Base-by-base conservation (phyloP, 208 protist genomes). In the Leishmania turanica region DNA sequence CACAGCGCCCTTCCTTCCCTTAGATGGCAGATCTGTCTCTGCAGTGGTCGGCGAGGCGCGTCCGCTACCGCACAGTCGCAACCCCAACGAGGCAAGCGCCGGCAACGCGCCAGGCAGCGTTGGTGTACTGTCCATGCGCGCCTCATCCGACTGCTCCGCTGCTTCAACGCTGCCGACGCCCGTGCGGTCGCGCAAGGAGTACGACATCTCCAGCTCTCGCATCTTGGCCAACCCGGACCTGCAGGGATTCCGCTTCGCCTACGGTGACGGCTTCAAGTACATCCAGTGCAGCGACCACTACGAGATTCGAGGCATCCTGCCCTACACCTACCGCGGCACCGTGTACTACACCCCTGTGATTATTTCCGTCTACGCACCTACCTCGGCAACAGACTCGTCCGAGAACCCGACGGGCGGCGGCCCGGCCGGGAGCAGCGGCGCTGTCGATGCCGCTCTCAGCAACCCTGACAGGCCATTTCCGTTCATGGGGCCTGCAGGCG, bases 311-410 rank as follows among this genome's bases (percentile, higher is more conserved):
- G 93, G 93, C 37, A 77, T 94, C 15, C 77, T 96, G 47, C 91
- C 91, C 54, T 96, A 96, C 85, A 86, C 54, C 6, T 96, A 90
- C 85, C 85, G 84, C 13, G 84, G 80, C n/a, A 71, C 62, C 3
- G 82, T 89, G 65, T 96, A 96, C 77, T 94, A 93, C 81, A 94
- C 93, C 3, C 93, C 93, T 17, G 87, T 96, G 11, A 88, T 96
- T 64, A 81, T 96, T 13, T 82, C 86, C 73, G 71, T 95, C 73
- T 86, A 84, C 85, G 82, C 83, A 27, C 82, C 81, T 0, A 49
- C 58, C 27, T 56, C 15, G 17, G 2, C 68, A 3, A 6, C 9
- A 3, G 72, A 81, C 70, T 58, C 47, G 24, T 51, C 72, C 54
- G 73, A 54, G n/a, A 53, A 15, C 21, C 24, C 27, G 42, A 4